Evolutionary conservation across 257 asterid genomes (phyloP), one percentile per base, ranked within the genome.

Genomic region (Forsythia viridissima): DNA sequence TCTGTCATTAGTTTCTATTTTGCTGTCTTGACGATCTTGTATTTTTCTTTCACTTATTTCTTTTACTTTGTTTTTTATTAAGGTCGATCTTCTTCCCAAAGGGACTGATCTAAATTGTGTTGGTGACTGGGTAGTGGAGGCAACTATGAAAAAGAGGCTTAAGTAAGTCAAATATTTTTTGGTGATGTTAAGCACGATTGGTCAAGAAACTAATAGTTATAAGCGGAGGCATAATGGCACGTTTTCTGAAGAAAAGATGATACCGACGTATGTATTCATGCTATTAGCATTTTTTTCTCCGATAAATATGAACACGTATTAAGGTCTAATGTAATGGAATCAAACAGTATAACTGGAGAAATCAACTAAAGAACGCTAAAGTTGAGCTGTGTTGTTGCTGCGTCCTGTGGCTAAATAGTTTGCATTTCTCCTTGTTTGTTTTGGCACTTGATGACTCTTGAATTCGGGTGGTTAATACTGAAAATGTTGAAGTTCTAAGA

Each of bases 91-190:
- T 90, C 98, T 96, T 86, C 98, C 99, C 1, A 93, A 88, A 87
- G 99, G 93, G 75, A 93, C 99, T 72, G 99, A 96, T 87, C 73
- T 96, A 77, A 92, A 96, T 79, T 93, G 98, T 87, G 84, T 96
- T 76, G 99, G 99, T 81, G 99, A 96, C 76, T 93, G 99, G 99
- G 97, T 93, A 75, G 99, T 96, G 80, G 99, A 96, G 82, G 96
- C 98, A 65, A 96, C 99, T 65, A 78, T 91, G 92, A 93, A 92
- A 89, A 96, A 96, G 91, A 96, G 92, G 88, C 88, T 93, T 76
- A 96, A 93, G 99, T 96, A 87, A 90, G 98, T 75, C 43, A 21
- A 8, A 12, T 44, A 30, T 18, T 76, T 67, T 67, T 44, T 48
- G 41, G 16, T 34, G 36, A 18, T 63, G 61, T 52, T 76, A 43